These are phyloP conservation scores for Myxozyma nipponensis DNA, from an alignment of 805 yeast genomes.

Conservation along the genomic window DNA sequence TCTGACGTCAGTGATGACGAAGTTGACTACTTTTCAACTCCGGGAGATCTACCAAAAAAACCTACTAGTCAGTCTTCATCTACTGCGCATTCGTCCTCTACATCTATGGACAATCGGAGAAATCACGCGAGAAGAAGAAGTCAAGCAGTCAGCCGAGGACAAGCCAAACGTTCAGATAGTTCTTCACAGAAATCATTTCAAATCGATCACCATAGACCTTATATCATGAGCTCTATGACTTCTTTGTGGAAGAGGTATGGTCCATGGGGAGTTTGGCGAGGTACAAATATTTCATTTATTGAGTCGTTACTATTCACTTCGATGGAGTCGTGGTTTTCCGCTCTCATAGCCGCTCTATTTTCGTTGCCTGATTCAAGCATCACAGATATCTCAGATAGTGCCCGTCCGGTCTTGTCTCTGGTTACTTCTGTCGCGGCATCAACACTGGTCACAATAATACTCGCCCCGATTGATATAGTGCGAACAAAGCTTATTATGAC, in stretches of 20 bases:
- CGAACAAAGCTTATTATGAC: conserved; percentile 74
- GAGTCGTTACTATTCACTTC: conserved; percentile 70
- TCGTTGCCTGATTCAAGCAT: conserved; percentile 86
- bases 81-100: conserved; percentile 8
- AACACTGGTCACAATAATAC: conserved; percentile 62
- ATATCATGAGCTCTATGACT: conserved; percentile 38
- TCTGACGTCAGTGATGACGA: conserved; percentile 24
- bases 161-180: background rate
- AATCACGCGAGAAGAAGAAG: background rate
- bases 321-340: conserved; percentile 87
- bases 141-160: background rate
- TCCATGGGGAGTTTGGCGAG: conserved; percentile 58
- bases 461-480: conserved; percentile 79
- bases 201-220: conserved; percentile 32
- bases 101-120: background rate
- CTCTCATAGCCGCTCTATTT: conserved; percentile 73
- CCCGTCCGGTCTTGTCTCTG: conserved; percentile 68
- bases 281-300: conserved; percentile 69
- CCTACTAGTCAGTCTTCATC: background rate
- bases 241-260: conserved; percentile 61
- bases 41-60: conserved; percentile 7
- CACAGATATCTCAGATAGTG: conserved; percentile 74
- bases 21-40: conserved; percentile 24
- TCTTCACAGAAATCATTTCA: conserved; percentile 16
- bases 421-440: conserved; percentile 66